These are phyloP conservation scores for Bombardia bombarda DNA, from an alignment of 495 filamentous ascomycete species.

Conservation along the genomic window DNA sequence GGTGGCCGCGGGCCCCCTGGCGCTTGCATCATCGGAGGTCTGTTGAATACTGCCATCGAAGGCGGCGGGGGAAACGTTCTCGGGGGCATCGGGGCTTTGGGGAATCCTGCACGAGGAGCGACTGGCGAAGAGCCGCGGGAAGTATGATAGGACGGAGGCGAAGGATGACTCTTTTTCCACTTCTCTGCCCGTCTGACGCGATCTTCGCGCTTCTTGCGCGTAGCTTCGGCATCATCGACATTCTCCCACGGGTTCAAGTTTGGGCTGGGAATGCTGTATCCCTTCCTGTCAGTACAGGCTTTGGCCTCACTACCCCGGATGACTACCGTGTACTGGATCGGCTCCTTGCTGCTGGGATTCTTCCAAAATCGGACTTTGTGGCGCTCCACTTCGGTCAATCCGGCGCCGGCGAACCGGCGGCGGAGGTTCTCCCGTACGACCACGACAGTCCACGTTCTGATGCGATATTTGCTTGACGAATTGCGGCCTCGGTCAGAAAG, in stretches of 20 bases:
- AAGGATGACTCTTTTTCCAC: neutral
- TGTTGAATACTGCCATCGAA: neutral
- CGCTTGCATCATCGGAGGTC: neutral
- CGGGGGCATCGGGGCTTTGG: conserved; percentile 1
- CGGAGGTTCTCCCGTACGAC: conserved; percentile 7
- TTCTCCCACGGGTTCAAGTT: conserved; percentile 14
- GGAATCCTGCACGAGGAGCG: too few species aligned
- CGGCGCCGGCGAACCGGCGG: conserved; percentile 10
- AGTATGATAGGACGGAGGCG: conserved; percentile 11
- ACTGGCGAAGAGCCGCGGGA: too few species aligned
- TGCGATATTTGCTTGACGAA: conserved; percentile 12
- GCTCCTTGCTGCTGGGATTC: conserved; percentile 4
- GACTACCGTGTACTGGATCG: conserved; percentile 11
- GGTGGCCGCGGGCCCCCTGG: neutral
- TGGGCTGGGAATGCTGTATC: neutral
- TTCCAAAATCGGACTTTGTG: conserved; percentile 18
- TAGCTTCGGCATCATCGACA: conserved; percentile 7
- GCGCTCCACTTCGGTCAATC: conserved; percentile 10
- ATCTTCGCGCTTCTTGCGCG: conserved; percentile 2
- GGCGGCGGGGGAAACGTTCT: conserved; percentile 1
- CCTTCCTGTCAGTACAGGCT: neutral
- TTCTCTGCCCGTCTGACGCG: neutral
- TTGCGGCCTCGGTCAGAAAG: conserved; percentile 6
- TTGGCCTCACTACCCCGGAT: conserved; percentile 17
- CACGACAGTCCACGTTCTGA: conserved; percentile 18